Percentiles rank a stretch among this genome's conserved stretches.
Evolutionary conservation across 805 yeast species (phyloP).

Genomic region (Kurtzmaniella fragi): DNA sequence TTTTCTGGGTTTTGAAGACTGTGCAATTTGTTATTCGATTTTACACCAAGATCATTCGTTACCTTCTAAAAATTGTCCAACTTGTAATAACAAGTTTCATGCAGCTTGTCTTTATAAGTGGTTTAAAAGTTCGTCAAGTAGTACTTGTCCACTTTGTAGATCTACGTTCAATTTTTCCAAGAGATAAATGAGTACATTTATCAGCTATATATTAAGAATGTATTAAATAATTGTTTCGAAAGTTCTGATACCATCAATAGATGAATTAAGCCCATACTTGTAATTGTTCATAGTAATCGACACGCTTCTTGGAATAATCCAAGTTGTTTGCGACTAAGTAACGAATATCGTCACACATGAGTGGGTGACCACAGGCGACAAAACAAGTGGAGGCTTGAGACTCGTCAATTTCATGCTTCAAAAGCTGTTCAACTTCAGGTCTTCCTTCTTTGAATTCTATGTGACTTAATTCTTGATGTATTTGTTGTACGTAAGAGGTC

Average conservation of each 20-base stretch:
- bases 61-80: constrained; percentile 83
- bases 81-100: constrained; percentile 92
- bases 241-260: too few species aligned
- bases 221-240: too few species aligned
- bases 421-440: constrained; percentile 37
- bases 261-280: constrained; percentile 74
- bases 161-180: constrained; percentile 45
- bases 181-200: too few species aligned
- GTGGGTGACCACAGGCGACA: constrained; percentile 28
- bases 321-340: constrained; percentile 36
- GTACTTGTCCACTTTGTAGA: constrained; percentile 94
- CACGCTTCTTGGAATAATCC: constrained; percentile 33
- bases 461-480: constrained; percentile 10
- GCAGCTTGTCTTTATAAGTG: constrained; percentile 94
- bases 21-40: constrained; percentile 94
- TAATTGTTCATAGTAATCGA: constrained; percentile 69
- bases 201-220: too few species aligned
- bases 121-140: constrained; percentile 91
- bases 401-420: constrained; percentile 25
- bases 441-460: constrained; percentile 35
- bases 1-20: constrained; percentile 91
- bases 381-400: constrained; percentile 33
- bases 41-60: constrained; percentile 85
- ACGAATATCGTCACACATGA: constrained; percentile 28
- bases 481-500: background rate